Conservation (phyloP, 805 yeast genomes). For the Limtongia smithiae region DNA sequence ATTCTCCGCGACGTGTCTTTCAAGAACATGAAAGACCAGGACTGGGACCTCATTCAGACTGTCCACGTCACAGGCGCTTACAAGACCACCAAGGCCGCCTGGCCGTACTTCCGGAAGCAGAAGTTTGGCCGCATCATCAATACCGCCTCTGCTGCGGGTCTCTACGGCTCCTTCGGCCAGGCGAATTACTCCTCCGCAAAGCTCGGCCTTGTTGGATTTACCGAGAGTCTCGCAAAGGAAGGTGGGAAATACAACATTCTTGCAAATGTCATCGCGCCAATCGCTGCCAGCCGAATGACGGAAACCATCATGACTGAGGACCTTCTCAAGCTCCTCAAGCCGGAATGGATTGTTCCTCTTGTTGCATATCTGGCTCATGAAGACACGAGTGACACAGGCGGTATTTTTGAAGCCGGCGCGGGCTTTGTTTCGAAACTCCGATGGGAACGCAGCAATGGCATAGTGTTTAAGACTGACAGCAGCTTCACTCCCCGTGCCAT, state of each 20-base stretch:
- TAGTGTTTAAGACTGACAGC: slow-evolving; percentile 71
- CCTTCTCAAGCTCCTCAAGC: slow-evolving; percentile 70
- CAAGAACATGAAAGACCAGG: slow-evolving; percentile 78
- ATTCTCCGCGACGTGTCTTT: slow-evolving; percentile 83
- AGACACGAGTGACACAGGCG: slow-evolving; percentile 57
- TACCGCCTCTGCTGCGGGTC: slow-evolving; percentile 97
- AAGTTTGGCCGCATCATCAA: slow-evolving; percentile 83
- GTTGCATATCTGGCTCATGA: slow-evolving; percentile 78
- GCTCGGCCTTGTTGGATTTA: slow-evolving; percentile 81
- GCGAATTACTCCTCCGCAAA: slow-evolving; percentile 94
- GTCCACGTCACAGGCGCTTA: slow-evolving; percentile 91
- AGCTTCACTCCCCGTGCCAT: slow-evolving; percentile 83
- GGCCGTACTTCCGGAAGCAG: slow-evolving; percentile 85
- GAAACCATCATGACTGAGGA: slow-evolving; percentile 85
- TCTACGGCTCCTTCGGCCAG: slow-evolving; percentile 96
- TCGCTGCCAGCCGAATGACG: slow-evolving; percentile 96
- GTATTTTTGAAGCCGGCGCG: slow-evolving; percentile 89
- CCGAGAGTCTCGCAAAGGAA: slow-evolving; percentile 93
- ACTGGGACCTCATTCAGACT: slow-evolving; percentile 72
- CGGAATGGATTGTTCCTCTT: slow-evolving; percentile 89
- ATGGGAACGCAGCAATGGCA: slow-evolving; percentile 93
- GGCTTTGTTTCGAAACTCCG: slow-evolving; percentile 88
- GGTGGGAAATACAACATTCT: slow-evolving; percentile 80
- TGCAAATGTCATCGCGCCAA: slow-evolving; percentile 86
- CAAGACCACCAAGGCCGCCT: slow-evolving; percentile 80